Evolutionary conservation across 2,329 filamentous ascomycete genomes (phyloP).

Genomic region (Fusarium begoniae): DNA sequence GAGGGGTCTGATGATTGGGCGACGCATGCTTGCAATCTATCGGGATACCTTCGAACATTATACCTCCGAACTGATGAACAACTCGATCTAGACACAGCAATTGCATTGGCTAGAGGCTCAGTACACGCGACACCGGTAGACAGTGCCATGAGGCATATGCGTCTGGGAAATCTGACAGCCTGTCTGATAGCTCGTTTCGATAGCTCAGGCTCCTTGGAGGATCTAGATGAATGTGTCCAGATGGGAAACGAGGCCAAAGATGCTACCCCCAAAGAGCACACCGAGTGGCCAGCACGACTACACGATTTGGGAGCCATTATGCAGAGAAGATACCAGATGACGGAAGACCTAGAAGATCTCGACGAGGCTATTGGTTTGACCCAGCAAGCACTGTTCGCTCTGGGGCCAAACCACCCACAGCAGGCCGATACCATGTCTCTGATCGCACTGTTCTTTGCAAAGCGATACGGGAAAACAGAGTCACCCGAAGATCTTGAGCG

Average conservation of each 20-base stretch:
- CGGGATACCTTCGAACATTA: neutral
- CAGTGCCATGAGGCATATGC: neutral
- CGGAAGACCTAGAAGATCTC: neutral
- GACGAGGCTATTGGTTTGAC: neutral
- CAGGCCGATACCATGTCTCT: neutral
- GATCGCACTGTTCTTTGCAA: neutral
- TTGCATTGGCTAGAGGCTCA: neutral
- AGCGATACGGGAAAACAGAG: neutral
- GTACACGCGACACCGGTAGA: neutral
- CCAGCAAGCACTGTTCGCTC: neutral
- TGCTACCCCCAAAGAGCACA: neutral
- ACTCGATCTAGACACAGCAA: neutral
- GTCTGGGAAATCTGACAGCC: neutral
- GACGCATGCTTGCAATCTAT: neutral
- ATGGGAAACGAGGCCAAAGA: neutral
- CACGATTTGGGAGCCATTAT: neutral
- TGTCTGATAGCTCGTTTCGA: neutral
- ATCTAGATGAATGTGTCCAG: neutral
- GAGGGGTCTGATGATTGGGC: neutral
- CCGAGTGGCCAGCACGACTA: neutral
- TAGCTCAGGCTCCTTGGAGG: neutral
- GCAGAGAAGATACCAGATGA: neutral
- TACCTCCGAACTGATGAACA: neutral
- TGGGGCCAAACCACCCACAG: neutral
- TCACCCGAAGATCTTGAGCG: neutral